Percentiles rank a stretch among this genome's conserved stretches.
These are phyloP conservation scores for Coniophora puteana DNA, from an alignment of 1,284 basidiomycete genomes.

Conservation along the genomic window DNA sequence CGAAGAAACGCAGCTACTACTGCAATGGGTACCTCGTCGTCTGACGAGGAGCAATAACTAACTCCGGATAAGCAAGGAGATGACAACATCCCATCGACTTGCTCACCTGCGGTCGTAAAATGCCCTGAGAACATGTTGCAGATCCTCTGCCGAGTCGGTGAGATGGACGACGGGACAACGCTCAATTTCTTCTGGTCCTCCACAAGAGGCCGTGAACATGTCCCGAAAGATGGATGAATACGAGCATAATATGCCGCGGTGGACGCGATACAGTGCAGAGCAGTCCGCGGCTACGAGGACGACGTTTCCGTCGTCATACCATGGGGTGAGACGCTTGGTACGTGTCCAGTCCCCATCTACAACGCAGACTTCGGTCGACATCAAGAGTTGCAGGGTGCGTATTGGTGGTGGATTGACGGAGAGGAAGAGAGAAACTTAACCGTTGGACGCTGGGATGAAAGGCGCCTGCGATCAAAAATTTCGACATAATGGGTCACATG, in stretches of 20 bases:
- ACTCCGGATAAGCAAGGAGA: no score
- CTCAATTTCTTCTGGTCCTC: slow-evolving; percentile 10
- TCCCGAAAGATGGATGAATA: slow-evolving; percentile 18
- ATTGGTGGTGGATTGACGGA: no score
- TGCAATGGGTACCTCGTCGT: slow-evolving; percentile 11
- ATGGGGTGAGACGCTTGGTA: no score
- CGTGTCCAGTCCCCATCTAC: no score
- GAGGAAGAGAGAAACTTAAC: no score
- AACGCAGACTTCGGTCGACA: no score
- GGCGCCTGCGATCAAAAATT: no score
- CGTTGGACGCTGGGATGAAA: no score
- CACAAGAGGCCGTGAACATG: slow-evolving; percentile 16
- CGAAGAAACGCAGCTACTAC: slow-evolving; percentile 11
- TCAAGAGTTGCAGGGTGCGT: no score
- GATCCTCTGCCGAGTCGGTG: slow-evolving; percentile 7
- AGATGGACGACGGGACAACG: slow-evolving; percentile 15
- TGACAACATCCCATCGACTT: neutral
- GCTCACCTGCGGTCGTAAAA: slow-evolving; percentile 16
- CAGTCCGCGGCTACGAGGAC: slow-evolving; percentile 8
- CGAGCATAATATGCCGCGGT: slow-evolving; percentile 12
- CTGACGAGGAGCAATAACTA: no score
- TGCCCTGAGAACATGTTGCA: slow-evolving; percentile 13
- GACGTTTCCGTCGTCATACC: slow-evolving; percentile 20
- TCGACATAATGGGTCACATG: no score
- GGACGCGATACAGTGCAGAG: slow-evolving; percentile 19